Percentiles rank a stretch among this genome's conserved stretches.
phyloP scores from a whole-genome alignment of 2,329 filamentous ascomycete species.

The Colletotrichum sp. region DNA sequence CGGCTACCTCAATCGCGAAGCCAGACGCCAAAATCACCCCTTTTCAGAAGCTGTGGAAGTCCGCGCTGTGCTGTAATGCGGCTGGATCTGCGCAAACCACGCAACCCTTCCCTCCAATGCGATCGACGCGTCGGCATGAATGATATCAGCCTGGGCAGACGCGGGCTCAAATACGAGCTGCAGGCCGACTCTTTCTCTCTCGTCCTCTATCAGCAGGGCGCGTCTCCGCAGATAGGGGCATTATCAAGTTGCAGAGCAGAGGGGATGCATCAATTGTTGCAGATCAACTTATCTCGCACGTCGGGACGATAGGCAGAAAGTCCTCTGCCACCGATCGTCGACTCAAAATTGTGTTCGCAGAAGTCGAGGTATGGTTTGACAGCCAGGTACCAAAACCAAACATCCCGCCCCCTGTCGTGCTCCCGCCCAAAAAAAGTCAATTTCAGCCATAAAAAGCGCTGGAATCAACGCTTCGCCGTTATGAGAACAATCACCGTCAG shows the following conservation, averaged over 20 bases:
- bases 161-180: slow-evolving; percentile 8
- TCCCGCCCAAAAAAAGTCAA: background rate
- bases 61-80: background rate
- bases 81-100: background rate
- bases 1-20: background rate
- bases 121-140: background rate
- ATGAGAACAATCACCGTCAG: background rate
- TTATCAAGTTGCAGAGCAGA: background rate
- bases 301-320: background rate
- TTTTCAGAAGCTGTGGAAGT: background rate
- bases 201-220: background rate
- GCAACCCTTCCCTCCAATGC: background rate
- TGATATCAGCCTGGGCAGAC: background rate
- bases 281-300: background rate
- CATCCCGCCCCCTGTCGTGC: background rate
- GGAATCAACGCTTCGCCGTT: background rate
- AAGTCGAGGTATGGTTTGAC: background rate
- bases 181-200: background rate
- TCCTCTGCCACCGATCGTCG: background rate
- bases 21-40: background rate
- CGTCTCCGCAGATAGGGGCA: background rate
- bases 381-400: background rate
- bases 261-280: background rate
- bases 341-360: background rate
- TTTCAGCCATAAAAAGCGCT: background rate